Conservation (phyloP, 768 basidiomycete species). For the Lactarius sp. region DNA sequence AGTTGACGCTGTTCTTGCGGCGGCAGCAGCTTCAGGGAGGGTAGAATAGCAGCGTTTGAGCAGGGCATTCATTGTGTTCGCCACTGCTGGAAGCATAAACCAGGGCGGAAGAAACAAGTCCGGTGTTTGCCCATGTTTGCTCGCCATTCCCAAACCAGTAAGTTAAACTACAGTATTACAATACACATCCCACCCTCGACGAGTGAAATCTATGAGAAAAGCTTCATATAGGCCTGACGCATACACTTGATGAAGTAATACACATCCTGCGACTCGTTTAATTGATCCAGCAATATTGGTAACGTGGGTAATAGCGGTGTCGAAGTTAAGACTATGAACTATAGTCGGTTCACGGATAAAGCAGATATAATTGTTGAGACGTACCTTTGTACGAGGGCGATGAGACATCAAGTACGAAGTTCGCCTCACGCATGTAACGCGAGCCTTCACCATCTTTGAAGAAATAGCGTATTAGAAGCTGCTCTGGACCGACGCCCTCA, state of each 20-base stretch:
- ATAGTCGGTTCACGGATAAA: neutral
- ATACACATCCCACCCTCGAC: neutral
- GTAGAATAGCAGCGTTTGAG: conserved; percentile 41
- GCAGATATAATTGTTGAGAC: neutral
- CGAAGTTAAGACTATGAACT: conserved; percentile 66
- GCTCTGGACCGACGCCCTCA: conserved; percentile 74
- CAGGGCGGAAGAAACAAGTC: neutral
- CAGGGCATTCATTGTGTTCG: conserved; percentile 34
- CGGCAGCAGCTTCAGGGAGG: conserved; percentile 37
- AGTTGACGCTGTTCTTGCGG: conserved; percentile 62
- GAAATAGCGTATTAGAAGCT: conserved; percentile 67
- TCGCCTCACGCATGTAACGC: conserved; percentile 16
- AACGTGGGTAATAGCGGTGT: conserved; percentile 66
- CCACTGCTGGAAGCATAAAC: neutral
- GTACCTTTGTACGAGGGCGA: conserved; percentile 20
- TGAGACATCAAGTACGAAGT: conserved; percentile 25
- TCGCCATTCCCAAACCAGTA: neutral
- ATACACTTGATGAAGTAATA: conserved; percentile 66
- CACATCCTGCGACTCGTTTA: conserved; percentile 68
- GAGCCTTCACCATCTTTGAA: conserved; percentile 7
- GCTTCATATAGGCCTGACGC: conserved; percentile 47
- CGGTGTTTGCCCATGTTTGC: conserved; percentile 11
- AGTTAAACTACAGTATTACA: neutral
- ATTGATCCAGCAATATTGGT: conserved; percentile 59
- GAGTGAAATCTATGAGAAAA: conserved; percentile 17